A percentile compares a stretch with the other conserved stretches of the same genome.
Conservation (phyloP, 2,329 filamentous ascomycete genomes). For the Trichoderma harzianum region DNA sequence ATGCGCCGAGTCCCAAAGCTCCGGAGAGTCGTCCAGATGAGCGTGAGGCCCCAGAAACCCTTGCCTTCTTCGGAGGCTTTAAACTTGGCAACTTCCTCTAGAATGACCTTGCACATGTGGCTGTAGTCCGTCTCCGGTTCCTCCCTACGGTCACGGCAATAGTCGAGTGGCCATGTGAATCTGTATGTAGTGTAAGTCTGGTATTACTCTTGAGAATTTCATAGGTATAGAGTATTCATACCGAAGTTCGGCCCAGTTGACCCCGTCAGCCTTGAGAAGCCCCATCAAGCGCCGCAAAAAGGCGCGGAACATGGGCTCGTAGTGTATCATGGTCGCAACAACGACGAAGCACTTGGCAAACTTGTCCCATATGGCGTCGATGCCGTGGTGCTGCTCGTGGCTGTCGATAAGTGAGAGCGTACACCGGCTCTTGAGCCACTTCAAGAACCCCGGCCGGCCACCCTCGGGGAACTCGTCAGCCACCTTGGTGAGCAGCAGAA, state of each 20-base stretch:
- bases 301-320: slow-evolving; percentile 82
- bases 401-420: slow-evolving; percentile 70
- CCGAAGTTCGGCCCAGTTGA: slow-evolving; percentile 79
- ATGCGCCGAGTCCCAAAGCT: slow-evolving; percentile 61
- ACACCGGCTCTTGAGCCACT: slow-evolving; percentile 72
- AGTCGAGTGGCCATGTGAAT: slow-evolving; percentile 69
- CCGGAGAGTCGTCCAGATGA: slow-evolving; percentile 81
- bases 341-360: slow-evolving; percentile 73
- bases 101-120: slow-evolving; percentile 68
- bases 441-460: slow-evolving; percentile 67
- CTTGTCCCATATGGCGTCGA: slow-evolving; percentile 81
- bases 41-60: slow-evolving; percentile 77
- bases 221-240: slow-evolving; percentile 24
- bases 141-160: slow-evolving; percentile 62
- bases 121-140: slow-evolving; percentile 63
- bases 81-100: slow-evolving; percentile 76
- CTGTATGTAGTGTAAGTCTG: slow-evolving; percentile 33
- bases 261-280: slow-evolving; percentile 73
- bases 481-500: slow-evolving; percentile 57
- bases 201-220: neutral
- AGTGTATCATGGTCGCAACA: slow-evolving; percentile 72
- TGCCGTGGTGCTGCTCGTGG: slow-evolving; percentile 75
- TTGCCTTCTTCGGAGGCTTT: slow-evolving; percentile 66
- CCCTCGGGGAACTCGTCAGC: slow-evolving; percentile 73
- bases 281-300: slow-evolving; percentile 71